Evolutionary conservation across 805 yeast genomes (phyloP).

Genomic region (Metschnikowia lachancei): DNA sequence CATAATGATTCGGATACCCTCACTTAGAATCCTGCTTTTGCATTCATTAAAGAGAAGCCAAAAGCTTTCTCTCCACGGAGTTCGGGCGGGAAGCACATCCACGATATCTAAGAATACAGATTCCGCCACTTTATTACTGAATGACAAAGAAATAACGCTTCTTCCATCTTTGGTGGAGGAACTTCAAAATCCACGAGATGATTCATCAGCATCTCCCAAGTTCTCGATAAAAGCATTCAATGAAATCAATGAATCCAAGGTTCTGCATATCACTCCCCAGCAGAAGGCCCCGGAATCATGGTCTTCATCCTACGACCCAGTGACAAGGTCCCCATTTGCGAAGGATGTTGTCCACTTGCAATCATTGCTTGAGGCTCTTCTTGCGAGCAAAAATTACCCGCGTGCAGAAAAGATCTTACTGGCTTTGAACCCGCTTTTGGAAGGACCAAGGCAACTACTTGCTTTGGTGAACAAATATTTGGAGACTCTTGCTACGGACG

Average conservation of each 20-base stretch:
- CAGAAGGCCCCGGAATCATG: conserved; percentile 26
- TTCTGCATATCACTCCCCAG: conserved; percentile 11
- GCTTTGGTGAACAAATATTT: conserved; percentile 71
- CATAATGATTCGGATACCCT: conserved; percentile 10
- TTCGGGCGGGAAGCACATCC: conserved; percentile 3
- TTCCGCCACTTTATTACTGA: neutral
- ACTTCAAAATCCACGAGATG: conserved; percentile 12
- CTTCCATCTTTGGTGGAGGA: conserved; percentile 19
- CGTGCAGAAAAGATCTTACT: conserved; percentile 69
- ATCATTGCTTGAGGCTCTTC: conserved; percentile 75
- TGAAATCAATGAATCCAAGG: conserved; percentile 11
- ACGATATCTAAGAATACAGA: neutral
- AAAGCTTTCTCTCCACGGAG: neutral
- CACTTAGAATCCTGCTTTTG: conserved; percentile 7
- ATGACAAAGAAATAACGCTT: conserved; percentile 11
- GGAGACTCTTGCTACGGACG: conserved; percentile 37
- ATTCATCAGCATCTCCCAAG: neutral
- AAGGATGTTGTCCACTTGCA: conserved; percentile 66
- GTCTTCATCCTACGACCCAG: conserved; percentile 43
- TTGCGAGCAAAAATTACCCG: conserved; percentile 59
- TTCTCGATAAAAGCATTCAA: conserved; percentile 17
- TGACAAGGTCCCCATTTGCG: conserved; percentile 43
- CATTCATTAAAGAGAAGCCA: conserved; percentile 5
- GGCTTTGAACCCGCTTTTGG: conserved; percentile 54
- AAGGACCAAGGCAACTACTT: conserved; percentile 45